Percentiles rank a stretch among this genome's conserved stretches.
Evolutionary conservation across 73 alveolate species (phyloP).

Genomic region (Paramecium primaurelia): DNA sequence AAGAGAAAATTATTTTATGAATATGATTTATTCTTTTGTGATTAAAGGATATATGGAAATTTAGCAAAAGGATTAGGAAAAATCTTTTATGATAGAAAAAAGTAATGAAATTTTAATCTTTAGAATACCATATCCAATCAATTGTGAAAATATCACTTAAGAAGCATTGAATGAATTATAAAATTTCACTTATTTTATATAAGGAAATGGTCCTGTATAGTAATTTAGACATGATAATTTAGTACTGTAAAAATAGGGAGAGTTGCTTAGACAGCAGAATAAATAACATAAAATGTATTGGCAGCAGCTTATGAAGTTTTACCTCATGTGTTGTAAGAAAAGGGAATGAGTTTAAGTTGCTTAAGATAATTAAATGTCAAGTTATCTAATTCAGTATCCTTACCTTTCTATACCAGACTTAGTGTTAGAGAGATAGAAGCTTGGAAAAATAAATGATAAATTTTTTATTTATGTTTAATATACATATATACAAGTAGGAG

Average conservation of each 20-base stretch:
- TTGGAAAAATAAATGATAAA: background rate
- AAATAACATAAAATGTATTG: constrained; percentile 3
- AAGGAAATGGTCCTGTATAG: constrained; percentile 65
- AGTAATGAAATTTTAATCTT: constrained; percentile 46
- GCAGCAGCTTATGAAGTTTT: background rate
- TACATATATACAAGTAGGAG: background rate
- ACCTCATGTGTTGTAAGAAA: background rate
- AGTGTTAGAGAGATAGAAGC: constrained; percentile 44
- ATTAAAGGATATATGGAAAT: constrained; percentile 77
- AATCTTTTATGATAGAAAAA: constrained; percentile 83
- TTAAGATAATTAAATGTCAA: background rate
- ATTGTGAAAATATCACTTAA: constrained; percentile 33
- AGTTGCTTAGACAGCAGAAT: constrained; percentile 1
- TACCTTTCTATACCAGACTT: constrained; percentile 1
- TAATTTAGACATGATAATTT: background rate
- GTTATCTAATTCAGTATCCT: background rate
- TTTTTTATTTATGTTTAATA: background rate
- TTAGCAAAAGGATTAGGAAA: constrained; percentile 82
- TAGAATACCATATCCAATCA: constrained; percentile 57
- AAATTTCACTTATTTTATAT: constrained; percentile 43
- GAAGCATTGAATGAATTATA: constrained; percentile 33
- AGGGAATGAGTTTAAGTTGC: constrained; percentile 39
- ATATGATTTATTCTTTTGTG: constrained; percentile 87
- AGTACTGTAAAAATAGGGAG: constrained; percentile 34
- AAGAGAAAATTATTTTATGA: constrained; percentile 70